These are phyloP conservation scores for Phialophora expanda DNA, from an alignment of 2,329 filamentous ascomycete species.

Conservation along the genomic window DNA sequence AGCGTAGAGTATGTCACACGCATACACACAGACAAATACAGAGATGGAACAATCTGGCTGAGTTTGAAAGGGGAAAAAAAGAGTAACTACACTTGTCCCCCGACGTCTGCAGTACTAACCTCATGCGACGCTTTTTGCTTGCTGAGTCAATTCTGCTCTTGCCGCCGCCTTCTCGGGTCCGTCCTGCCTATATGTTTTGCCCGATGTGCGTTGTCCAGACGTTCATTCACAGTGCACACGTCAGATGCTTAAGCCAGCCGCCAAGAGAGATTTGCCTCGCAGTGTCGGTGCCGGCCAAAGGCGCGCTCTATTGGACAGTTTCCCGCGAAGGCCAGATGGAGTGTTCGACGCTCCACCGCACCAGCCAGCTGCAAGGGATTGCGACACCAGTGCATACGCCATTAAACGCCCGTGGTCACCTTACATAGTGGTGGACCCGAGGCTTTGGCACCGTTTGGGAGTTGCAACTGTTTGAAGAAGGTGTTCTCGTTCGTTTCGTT, in stretches of 20 bases:
- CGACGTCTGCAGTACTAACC: not conserved
- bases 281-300: slow-evolving; percentile 2
- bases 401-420: slow-evolving; percentile 22
- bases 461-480: not conserved
- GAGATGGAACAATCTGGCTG: not conserved
- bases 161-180: not conserved
- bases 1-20: no score
- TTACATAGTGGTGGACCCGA: not conserved
- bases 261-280: slow-evolving; percentile 15
- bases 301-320: slow-evolving; percentile 10
- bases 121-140: not conserved
- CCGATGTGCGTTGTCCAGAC: slow-evolving; percentile 7
- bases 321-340: not conserved
- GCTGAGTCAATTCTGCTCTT: slow-evolving; percentile 13
- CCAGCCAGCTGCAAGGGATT: slow-evolving; percentile 13
- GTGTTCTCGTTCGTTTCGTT: no score
- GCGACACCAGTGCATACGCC: slow-evolving; percentile 23
- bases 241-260: slow-evolving; percentile 28
- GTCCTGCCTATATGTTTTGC: slow-evolving; percentile 22
- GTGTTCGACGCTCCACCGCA: not conserved
- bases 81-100: not conserved
- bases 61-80: not conserved
- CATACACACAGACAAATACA: no score
- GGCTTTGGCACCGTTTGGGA: not conserved
- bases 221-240: slow-evolving; percentile 36